Conservation (phyloP, 306 rosid species). For the Cucurbita ficifolia region DNA sequence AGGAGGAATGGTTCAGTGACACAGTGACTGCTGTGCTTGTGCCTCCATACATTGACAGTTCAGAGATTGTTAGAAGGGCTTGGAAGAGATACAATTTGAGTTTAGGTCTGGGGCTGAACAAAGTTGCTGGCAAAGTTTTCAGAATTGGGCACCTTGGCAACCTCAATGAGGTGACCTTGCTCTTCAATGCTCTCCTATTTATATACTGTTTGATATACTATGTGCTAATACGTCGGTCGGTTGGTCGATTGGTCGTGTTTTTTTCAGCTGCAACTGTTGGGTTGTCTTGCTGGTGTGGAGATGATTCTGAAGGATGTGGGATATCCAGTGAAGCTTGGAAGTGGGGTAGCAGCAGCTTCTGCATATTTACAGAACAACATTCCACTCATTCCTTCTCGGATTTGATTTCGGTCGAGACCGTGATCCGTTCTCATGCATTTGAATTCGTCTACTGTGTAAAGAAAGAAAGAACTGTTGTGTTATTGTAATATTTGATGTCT, state of each 20-base stretch:
- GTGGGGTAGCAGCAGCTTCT: conserved; percentile 91
- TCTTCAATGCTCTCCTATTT: not conserved
- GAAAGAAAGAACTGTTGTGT: conserved; percentile 26
- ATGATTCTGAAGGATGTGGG: conserved; percentile 93
- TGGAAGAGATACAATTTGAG: conserved; percentile 93
- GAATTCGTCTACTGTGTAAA: conserved; percentile 20
- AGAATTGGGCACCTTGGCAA: conserved; percentile 95
- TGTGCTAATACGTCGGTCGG: not conserved
- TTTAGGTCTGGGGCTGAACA: conserved; percentile 94
- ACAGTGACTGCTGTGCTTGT: conserved; percentile 88
- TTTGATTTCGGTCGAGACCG: conserved; percentile 26
- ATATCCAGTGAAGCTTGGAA: conserved; percentile 86
- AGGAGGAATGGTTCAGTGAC: conserved; percentile 89
- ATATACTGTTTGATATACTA: not conserved
- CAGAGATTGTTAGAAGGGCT: conserved; percentile 73
- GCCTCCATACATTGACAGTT: conserved; percentile 77
- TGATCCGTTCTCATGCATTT: conserved; percentile 17
- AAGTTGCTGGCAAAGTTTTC: conserved; percentile 93
- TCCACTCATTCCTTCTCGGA: conserved; percentile 85
- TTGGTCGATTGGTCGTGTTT: not conserved
- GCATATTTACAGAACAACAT: conserved; percentile 63
- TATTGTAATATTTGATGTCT: not conserved
- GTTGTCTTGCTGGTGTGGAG: conserved; percentile 98
- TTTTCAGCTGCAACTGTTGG: conserved; percentile 88
- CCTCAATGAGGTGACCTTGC: conserved; percentile 67